phyloP scores from a whole-genome alignment of 106 monocot species.

The Dioscorea zingiberensis region DNA sequence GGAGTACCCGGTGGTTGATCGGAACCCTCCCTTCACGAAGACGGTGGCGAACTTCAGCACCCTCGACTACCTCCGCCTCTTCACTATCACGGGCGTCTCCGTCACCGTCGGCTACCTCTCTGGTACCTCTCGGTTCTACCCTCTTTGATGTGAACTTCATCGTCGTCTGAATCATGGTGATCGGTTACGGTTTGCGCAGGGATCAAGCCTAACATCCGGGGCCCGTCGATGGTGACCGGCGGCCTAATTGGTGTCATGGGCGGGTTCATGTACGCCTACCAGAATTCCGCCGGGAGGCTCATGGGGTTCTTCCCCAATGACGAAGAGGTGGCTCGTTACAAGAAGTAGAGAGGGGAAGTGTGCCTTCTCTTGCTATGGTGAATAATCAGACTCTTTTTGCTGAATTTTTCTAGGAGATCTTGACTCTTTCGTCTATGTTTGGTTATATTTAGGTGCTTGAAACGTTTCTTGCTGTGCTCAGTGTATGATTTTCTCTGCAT shows the following conservation, averaged over 20 bases:
- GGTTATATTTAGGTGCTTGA: too few species aligned
- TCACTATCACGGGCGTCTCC: constrained; percentile 90
- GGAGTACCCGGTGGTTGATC: constrained; percentile 95
- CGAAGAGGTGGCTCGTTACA: constrained; percentile 80
- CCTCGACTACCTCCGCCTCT: constrained; percentile 94
- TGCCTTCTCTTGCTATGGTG: not conserved
- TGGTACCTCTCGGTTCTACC: constrained; percentile 21
- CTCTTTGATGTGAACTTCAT: not conserved
- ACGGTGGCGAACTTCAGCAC: constrained; percentile 84
- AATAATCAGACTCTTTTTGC: not conserved
- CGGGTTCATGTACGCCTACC: constrained; percentile 99
- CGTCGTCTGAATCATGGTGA: not conserved
- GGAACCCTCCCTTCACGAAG: constrained; percentile 93
- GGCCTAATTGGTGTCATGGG: constrained; percentile 96
- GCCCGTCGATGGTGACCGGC: constrained; percentile 96
- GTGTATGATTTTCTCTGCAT: too few species aligned
- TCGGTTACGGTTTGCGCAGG: constrained; percentile 37
- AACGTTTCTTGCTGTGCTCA: too few species aligned
- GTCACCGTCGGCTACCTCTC: constrained; percentile 99
- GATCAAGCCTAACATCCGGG: constrained; percentile 88
- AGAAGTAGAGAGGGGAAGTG: constrained; percentile 30
- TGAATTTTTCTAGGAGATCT: too few species aligned
- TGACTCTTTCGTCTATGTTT: too few species aligned
- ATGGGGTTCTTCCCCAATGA: constrained; percentile 99
- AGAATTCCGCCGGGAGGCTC: constrained; percentile 96